Evolutionary conservation across 306 rosid genomes (phyloP).

Genomic region (Albizia julibrissin): DNA sequence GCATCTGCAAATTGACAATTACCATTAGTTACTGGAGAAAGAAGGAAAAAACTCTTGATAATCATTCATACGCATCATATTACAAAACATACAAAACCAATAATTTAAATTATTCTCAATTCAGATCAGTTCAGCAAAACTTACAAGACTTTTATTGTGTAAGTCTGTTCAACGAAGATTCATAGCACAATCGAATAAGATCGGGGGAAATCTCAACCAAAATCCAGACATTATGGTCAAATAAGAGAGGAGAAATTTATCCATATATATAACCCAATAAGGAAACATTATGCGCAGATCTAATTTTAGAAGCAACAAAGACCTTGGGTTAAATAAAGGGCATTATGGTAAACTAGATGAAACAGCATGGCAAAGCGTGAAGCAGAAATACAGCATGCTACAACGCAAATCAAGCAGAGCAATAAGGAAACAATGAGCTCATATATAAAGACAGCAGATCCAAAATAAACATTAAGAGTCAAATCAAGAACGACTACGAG

Average conservation of each 20-base stretch:
- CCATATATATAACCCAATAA: neutral
- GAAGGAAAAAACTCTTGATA: too few relatives aligned
- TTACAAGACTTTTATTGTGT: neutral
- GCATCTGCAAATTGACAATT: conserved; percentile 53
- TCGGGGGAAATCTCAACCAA: neutral
- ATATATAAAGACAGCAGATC: neutral
- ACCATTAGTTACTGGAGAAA: neutral
- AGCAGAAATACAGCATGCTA: neutral
- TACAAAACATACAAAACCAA: neutral
- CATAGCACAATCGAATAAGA: neutral
- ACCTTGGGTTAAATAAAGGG: too few relatives aligned
- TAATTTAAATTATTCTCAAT: neutral
- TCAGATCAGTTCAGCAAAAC: neutral
- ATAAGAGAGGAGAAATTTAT: neutral
- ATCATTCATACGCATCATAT: neutral
- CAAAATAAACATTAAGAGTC: neutral
- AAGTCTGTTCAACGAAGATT: neutral
- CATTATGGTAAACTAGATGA: neutral
- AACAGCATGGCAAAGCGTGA: neutral
- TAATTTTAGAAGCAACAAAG: neutral
- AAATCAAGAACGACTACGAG: neutral
- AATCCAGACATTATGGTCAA: neutral
- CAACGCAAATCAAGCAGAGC: neutral
- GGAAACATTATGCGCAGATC: neutral
- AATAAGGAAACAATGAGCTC: neutral